phyloP scores from a whole-genome alignment of 2,329 filamentous ascomycete genomes.

The Karstenula rhodostoma region DNA sequence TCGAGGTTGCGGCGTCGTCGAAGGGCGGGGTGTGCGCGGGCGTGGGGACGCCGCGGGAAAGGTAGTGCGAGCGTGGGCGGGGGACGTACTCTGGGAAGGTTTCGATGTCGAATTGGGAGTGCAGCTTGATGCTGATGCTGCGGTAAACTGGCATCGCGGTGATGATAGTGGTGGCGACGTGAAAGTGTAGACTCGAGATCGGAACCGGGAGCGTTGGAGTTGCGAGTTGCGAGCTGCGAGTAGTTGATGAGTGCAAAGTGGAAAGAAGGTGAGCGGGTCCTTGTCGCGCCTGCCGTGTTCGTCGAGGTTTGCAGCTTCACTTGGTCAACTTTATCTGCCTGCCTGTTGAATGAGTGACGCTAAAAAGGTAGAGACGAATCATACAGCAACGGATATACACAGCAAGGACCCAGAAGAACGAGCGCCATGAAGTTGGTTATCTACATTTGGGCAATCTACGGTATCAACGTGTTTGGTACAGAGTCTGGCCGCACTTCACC shows the following conservation, averaged over 20 bases:
- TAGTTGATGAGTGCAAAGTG: background rate
- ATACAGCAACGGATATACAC: background rate
- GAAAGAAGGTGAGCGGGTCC: background rate
- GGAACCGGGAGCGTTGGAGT: background rate
- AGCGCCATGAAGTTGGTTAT: too few relatives aligned
- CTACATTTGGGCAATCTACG: too few relatives aligned
- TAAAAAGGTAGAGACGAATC: background rate
- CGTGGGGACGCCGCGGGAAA: conserved; percentile 14
- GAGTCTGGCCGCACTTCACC: background rate
- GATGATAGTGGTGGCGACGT: background rate
- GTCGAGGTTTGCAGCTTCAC: background rate
- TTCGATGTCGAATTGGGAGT: conserved; percentile 53
- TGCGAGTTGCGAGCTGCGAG: background rate
- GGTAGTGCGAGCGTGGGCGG: conserved; percentile 26
- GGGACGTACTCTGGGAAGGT: conserved; percentile 50
- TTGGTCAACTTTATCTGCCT: background rate
- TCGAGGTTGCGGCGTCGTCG: conserved; percentile 35
- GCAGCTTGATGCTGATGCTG: conserved; percentile 51
- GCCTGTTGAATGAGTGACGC: background rate
- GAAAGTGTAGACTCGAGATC: background rate
- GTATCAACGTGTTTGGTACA: background rate
- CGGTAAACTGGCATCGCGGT: conserved; percentile 42
- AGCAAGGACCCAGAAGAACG: background rate
- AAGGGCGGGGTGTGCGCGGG: conserved; percentile 17
- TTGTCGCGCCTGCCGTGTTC: background rate